phyloP scores from a whole-genome alignment of 2,329 filamentous ascomycete genomes.

The Diaporthe nobilis region DNA sequence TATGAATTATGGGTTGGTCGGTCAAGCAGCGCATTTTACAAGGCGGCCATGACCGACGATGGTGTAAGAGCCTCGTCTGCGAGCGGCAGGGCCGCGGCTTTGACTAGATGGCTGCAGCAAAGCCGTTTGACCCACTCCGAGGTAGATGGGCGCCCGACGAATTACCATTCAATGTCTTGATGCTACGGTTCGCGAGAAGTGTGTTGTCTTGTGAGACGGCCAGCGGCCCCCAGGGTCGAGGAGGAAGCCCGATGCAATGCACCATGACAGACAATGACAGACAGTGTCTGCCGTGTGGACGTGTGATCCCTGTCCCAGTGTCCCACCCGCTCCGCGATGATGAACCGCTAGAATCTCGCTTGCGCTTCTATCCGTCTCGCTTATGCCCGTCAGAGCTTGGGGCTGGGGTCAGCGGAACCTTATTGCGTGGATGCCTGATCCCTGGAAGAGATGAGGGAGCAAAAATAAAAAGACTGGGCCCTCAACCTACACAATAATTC shows the following conservation, averaged over 20 bases:
- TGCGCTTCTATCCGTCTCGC: slow-evolving; percentile 35
- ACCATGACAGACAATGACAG: neutral
- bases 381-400: slow-evolving; percentile 33
- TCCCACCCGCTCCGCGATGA: slow-evolving; percentile 13
- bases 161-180: neutral
- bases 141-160: neutral
- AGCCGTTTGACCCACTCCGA: neutral
- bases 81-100: neutral
- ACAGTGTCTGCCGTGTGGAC: neutral
- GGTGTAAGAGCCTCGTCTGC: neutral
- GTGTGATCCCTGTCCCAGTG: slow-evolving; percentile 5
- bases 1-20: neutral
- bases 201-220: neutral
- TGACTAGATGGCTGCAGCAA: neutral
- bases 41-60: neutral
- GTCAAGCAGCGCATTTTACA: neutral
- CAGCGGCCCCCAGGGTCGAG: neutral
- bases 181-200: neutral
- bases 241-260: neutral
- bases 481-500: neutral
- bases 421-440: slow-evolving; percentile 36
- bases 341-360: slow-evolving; percentile 32
- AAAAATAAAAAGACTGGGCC: slow-evolving; percentile 27
- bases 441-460: slow-evolving; percentile 4
- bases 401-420: slow-evolving; percentile 15